A percentile compares a stretch with the other conserved stretches of the same genome.
Evolutionary conservation across 257 asterid genomes (phyloP).

Genomic region (Coffea canephora): DNA sequence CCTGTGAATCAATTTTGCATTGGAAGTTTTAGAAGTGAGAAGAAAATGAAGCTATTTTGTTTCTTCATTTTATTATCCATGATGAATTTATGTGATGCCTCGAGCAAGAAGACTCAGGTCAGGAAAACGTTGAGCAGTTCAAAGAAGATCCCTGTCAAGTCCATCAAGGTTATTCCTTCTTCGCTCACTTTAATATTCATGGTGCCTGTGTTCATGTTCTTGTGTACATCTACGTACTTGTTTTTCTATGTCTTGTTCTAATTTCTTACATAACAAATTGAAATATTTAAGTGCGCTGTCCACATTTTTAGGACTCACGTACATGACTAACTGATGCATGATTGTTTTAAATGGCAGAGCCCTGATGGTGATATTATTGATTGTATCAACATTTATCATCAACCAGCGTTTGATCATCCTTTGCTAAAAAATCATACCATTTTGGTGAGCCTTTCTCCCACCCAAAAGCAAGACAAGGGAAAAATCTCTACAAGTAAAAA

Average conservation of each 20-base stretch:
- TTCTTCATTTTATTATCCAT: neutral
- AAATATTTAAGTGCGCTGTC: too few relatives aligned
- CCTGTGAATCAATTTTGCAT: neutral
- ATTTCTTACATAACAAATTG: too few relatives aligned
- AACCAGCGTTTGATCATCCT: neutral
- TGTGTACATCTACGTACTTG: too few relatives aligned
- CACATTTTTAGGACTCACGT: too few relatives aligned
- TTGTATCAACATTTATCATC: neutral
- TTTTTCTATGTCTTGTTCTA: too few relatives aligned
- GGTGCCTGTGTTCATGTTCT: too few relatives aligned
- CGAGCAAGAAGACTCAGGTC: neutral
- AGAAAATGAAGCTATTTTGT: neutral
- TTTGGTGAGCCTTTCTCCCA: neutral
- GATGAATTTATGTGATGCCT: neutral
- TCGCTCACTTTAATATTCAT: too few relatives aligned
- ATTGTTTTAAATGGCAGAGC: neutral
- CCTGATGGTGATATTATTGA: neutral
- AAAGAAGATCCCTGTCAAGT: neutral
- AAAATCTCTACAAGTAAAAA: neutral
- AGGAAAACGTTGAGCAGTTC: too few relatives aligned
- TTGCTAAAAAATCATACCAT: neutral
- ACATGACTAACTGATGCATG: too few relatives aligned
- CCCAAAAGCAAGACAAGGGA: too few relatives aligned
- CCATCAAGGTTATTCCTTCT: neutral
- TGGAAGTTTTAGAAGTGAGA: neutral